phyloP scores from a whole-genome alignment of 805 yeast genomes.

The Pichia sporocuriosa region DNA sequence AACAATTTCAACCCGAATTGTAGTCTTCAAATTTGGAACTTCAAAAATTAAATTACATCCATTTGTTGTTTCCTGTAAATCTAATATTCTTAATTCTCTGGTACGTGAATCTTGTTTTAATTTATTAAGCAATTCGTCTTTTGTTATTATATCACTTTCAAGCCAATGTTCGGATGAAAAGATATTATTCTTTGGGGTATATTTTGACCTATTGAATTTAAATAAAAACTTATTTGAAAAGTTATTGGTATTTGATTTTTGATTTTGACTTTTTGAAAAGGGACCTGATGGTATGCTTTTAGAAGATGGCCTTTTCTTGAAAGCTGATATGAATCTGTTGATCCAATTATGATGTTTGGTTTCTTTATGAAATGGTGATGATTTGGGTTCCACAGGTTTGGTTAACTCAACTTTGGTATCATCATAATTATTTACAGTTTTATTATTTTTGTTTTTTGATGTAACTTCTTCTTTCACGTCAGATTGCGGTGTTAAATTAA shows the following conservation, averaged over 20 bases:
- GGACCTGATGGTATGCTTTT: not conserved
- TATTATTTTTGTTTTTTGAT: not conserved
- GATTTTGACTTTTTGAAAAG: not conserved
- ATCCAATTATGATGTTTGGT: constrained; percentile 20
- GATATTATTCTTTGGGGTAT: not conserved
- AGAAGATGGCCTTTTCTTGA: not conserved
- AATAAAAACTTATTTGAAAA: constrained; percentile 2
- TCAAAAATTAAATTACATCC: constrained; percentile 9
- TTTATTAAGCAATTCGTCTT: constrained; percentile 2
- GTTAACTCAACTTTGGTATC: not conserved
- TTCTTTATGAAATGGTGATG: not conserved
- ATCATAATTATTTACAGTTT: not conserved
- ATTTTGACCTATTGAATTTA: constrained; percentile 4
- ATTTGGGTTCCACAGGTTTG: too few relatives aligned
- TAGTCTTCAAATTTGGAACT: constrained; percentile 7
- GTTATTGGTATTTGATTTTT: not conserved
- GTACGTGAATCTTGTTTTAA: constrained; percentile 2
- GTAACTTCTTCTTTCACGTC: not conserved
- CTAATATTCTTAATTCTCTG: not conserved
- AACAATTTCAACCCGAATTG: constrained; percentile 19
- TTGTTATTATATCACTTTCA: constrained; percentile 11
- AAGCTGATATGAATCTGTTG: constrained; percentile 14
- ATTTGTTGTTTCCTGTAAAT: not conserved
- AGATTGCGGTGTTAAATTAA: not conserved
- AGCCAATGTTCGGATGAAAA: constrained; percentile 9